Evolutionary conservation across 129 eudicot genomes (phyloP).

Genomic region (Lactuca sativa): DNA sequence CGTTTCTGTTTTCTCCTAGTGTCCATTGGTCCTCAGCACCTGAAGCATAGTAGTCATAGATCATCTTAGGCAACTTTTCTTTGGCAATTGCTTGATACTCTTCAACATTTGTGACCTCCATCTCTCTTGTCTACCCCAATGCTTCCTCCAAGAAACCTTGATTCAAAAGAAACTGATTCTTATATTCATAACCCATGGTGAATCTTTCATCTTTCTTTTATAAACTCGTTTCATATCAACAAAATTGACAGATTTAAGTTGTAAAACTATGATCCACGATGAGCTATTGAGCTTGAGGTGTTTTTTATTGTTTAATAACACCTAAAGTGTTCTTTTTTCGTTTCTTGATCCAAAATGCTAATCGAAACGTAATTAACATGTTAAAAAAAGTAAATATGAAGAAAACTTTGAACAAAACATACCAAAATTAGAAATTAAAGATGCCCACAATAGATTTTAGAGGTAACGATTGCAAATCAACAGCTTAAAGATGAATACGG

Average conservation of each 20-base stretch:
- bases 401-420: neutral
- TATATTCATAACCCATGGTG: neutral
- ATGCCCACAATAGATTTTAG: constrained; percentile 12
- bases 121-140: constrained; percentile 21
- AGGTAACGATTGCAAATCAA: constrained; percentile 19
- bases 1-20: constrained; percentile 83
- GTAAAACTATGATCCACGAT: constrained; percentile 21
- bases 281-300: neutral
- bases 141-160: constrained; percentile 32
- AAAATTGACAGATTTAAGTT: neutral
- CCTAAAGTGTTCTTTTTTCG: neutral
- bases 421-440: neutral
- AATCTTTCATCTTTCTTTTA: constrained; percentile 10
- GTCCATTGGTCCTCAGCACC: constrained; percentile 99
- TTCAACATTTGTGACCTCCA: constrained; percentile 76
- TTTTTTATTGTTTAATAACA: neutral
- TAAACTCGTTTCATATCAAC: neutral
- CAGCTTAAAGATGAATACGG: constrained; percentile 16
- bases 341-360: neutral
- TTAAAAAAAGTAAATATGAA: neutral
- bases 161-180: constrained; percentile 21
- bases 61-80: constrained; percentile 90
- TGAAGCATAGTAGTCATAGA: constrained; percentile 87
- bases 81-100: constrained; percentile 93
- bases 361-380: constrained; percentile 7